Evolutionary conservation across 192 early-diverging fungal species (phyloP).

Genomic region (Coemansia sp.): DNA sequence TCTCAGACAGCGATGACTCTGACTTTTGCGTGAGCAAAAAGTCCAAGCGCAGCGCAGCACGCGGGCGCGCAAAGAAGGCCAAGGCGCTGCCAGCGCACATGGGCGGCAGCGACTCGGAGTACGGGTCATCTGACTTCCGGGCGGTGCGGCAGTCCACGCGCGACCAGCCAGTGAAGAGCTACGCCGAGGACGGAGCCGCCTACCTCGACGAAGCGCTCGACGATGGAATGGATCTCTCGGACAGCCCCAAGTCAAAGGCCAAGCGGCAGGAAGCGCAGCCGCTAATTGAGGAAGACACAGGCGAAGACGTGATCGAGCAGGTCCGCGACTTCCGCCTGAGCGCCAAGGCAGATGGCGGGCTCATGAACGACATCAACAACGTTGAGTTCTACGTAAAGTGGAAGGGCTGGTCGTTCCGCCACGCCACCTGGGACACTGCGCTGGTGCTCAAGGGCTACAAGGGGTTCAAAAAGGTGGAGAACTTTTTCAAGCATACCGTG

Average conservation of each 20-base stretch:
- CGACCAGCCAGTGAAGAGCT: slow-evolving; percentile 40
- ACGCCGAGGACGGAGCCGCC: slow-evolving; percentile 48
- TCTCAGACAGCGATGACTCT: slow-evolving; percentile 48
- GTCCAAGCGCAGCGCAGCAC: slow-evolving; percentile 27
- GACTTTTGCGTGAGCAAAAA: slow-evolving; percentile 41
- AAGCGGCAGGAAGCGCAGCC: slow-evolving; percentile 27
- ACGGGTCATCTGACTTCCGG: slow-evolving; percentile 48
- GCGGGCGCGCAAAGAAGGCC: slow-evolving; percentile 31
- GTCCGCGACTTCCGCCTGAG: slow-evolving; percentile 48
- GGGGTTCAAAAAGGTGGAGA: slow-evolving; percentile 86
- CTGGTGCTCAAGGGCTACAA: slow-evolving; percentile 67
- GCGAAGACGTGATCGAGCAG: slow-evolving; percentile 49
- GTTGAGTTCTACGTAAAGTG: slow-evolving; percentile 93
- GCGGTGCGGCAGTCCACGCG: slow-evolving; percentile 42
- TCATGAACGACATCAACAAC: slow-evolving; percentile 47
- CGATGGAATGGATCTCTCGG: slow-evolving; percentile 29
- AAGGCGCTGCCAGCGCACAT: slow-evolving; percentile 32
- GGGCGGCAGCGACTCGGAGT: slow-evolving; percentile 50
- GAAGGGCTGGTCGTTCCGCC: slow-evolving; percentile 85
- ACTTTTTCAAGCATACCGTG: slow-evolving; percentile 71
- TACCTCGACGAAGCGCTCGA: slow-evolving; percentile 44
- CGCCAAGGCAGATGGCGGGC: slow-evolving; percentile 18
- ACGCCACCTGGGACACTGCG: slow-evolving; percentile 86
- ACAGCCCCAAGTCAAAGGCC: slow-evolving; percentile 11
- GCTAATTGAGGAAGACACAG: slow-evolving; percentile 43